Base-by-base conservation (phyloP, 2,329 filamentous ascomycete genomes). In the Dactylellina cionopaga region DNA sequence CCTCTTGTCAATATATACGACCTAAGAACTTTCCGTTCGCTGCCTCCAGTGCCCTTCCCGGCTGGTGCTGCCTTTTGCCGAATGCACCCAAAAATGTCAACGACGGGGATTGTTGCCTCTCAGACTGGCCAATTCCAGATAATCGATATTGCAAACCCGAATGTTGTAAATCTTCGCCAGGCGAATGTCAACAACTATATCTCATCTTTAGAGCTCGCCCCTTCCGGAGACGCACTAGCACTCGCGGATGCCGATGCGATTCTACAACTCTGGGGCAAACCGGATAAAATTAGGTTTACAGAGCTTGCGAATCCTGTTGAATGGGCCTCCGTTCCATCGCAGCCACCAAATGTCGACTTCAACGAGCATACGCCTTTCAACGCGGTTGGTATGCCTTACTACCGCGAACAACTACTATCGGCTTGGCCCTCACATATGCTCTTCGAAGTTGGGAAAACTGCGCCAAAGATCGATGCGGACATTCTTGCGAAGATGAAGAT, bases 1-100 rank as follows among this genome's bases (percentile, higher is more conserved):
- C 92, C 92, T 0, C 89, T 98, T 68, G 92, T 96, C 69, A 96
- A 97, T 76, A 92, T 98, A 31, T 98, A 96, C 78, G 94, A 98
- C 78, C 85, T 99, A 47, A 96, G 96, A 81, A 95, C 92, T 46
- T 86, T 97, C 82, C 86, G 88, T 15, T 92, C 92, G 19, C 87
- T 97, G 79, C 90, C 92, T 3, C 95, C 95, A 0, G 94, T 99
- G 41, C 92, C 95, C 0, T 99, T 89, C 70, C 94, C 95, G 65
- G 90, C 92, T 1, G 92, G 95, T 7, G 95, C 94, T 35, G 94
- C 95, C 33, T 96, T 92, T 82, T 93, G 97, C 41, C 89, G 95
- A 68, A 95, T 99, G 90, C 95, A 99, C 80, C 95, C 96, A 0
- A 90, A 92, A 77, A 91, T 99, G 86, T 90, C 92, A 17, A 97